A percentile compares a stretch with the other conserved stretches of the same genome.
Conservation (phyloP, 2,329 filamentous ascomycete genomes). For the Huntiella abstrusa region DNA sequence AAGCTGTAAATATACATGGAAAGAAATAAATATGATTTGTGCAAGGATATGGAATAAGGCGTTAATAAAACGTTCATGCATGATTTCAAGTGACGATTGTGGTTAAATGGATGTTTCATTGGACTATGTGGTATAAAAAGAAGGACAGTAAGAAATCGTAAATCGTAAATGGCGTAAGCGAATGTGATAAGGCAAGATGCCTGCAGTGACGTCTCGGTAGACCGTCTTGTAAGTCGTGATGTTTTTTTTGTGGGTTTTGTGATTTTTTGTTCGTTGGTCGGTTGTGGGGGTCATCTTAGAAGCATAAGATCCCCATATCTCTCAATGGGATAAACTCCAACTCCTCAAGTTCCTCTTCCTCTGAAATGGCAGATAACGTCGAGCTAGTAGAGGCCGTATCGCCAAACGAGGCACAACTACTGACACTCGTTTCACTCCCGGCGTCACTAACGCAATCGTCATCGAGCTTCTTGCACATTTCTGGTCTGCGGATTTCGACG, state of each 20-base stretch:
- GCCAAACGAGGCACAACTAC: constrained; percentile 3
- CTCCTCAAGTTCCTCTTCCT: constrained; percentile 7
- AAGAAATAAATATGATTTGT: no score
- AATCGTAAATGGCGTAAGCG: no score
- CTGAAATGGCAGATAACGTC: constrained; percentile 4
- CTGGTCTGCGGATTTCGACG: neutral
- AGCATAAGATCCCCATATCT: neutral
- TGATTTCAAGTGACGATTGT: no score
- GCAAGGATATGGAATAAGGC: no score
- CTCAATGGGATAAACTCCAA: constrained; percentile 10
- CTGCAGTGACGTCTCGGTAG: no score
- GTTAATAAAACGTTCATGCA: no score
- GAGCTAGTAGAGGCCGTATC: neutral
- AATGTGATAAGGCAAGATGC: no score
- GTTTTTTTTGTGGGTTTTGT: neutral
- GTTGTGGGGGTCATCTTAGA: no score
- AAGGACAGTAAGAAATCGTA: neutral
- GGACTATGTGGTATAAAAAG: neutral
- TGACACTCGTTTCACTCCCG: neutral
- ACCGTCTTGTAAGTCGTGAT: neutral
- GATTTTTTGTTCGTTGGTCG: neutral
- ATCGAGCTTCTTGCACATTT: neutral
- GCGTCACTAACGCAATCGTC: constrained; percentile 6
- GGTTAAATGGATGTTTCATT: no score
- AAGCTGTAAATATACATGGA: no score